Conservation (phyloP, 2,329 filamentous ascomycete genomes). For the Fusarium staphyleae region DNA sequence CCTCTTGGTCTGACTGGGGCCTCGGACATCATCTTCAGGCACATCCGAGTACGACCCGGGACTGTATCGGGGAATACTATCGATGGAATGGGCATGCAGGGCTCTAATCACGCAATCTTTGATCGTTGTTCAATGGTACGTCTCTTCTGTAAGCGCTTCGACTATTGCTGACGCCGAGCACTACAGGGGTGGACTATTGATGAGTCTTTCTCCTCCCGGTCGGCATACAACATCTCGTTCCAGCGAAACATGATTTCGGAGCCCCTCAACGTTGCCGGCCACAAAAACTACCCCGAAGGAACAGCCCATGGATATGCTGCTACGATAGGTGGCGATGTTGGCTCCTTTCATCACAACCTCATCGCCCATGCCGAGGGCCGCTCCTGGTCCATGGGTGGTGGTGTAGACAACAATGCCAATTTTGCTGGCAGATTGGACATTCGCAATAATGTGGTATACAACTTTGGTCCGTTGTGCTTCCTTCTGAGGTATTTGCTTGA, state of each 20-base stretch:
- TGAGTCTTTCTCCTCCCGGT: constrained; percentile 46
- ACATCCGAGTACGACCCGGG: constrained; percentile 42
- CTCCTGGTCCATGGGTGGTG: constrained; percentile 47
- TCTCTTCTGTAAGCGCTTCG: no score
- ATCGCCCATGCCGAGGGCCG: constrained; percentile 44
- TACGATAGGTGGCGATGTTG: constrained; percentile 45
- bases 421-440: constrained; percentile 46
- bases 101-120: constrained; percentile 46
- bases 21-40: constrained; percentile 39
- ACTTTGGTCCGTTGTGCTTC: constrained; percentile 30
- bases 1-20: constrained; percentile 45
- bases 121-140: constrained; percentile 44
- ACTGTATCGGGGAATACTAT: constrained; percentile 43
- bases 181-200: constrained; percentile 44
- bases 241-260: constrained; percentile 48
- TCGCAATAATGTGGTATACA: constrained; percentile 48
- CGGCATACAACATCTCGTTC: constrained; percentile 46
- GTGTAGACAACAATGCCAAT: constrained; percentile 41
- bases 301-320: constrained; percentile 41
- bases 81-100: constrained; percentile 47
- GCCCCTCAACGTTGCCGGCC: constrained; percentile 47
- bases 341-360: constrained; percentile 48
- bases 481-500: no score
- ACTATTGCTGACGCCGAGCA: neutral
- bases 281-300: constrained; percentile 47